Percentiles rank a stretch among this genome's conserved stretches.
phyloP scores from a whole-genome alignment of 1,139 yeast species.

The Blastobotrys persicus region DNA sequence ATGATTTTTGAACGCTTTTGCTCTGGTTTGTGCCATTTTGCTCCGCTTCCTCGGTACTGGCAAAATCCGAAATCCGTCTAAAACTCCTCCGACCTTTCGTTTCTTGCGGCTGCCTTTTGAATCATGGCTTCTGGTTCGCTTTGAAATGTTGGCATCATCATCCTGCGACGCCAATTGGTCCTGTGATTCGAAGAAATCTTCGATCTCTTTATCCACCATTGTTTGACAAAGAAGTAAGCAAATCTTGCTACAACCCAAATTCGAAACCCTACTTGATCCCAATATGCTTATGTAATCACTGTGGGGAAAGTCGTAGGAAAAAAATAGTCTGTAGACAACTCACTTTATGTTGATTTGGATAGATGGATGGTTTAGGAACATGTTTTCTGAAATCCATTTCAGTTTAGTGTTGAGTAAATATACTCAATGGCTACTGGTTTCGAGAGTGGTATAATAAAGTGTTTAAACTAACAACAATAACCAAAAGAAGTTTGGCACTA shows the following conservation, averaged over 20 bases:
- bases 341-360: too few species aligned
- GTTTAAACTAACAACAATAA: too few species aligned
- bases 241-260: not conserved
- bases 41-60: conserved; percentile 1
- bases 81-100: not conserved
- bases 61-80: conserved; percentile 4
- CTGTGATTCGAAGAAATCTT: conserved; percentile 1
- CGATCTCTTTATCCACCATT: not conserved
- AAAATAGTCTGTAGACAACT: too few species aligned
- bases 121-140: not conserved
- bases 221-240: not conserved
- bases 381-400: too few species aligned
- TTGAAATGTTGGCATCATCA: not conserved
- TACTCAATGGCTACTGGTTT: too few species aligned
- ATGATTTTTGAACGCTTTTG: conserved; percentile 3
- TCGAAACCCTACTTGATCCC: not conserved
- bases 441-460: too few species aligned
- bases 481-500: too few species aligned
- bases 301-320: too few species aligned
- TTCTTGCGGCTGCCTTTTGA: not conserved
- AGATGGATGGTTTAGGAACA: too few species aligned
- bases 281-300: not conserved
- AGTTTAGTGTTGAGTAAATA: too few species aligned
- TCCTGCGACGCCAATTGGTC: not conserved
- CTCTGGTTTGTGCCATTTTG: conserved; percentile 5